Base-by-base conservation (phyloP, 2,329 filamentous ascomycete species). In the Nothophoma quercina region DNA sequence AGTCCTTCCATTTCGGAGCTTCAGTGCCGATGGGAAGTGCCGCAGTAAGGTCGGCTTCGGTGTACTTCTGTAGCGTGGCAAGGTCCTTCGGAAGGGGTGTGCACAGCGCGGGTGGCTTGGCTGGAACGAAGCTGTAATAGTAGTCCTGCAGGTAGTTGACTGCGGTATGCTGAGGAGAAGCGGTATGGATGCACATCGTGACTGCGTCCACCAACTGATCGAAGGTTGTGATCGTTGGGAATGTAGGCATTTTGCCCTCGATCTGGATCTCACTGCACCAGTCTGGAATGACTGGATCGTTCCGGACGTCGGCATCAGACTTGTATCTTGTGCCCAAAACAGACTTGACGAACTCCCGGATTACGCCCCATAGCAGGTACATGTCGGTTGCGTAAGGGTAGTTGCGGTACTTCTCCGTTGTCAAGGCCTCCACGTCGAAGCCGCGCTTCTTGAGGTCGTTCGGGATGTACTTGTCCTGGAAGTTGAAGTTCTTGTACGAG, bases 61-160 rank as follows among this genome's bases (percentile, higher is more conserved):
- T 55, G 30, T 42, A 50, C 7, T 33, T 16, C 13, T 50, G 35
- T 16, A 55, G 45, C 2, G 51, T 25, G 7, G 40, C 36, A 8
- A 55, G 51, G 12, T 42, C 25, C 13, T 49, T 38, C 13, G 51
- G 51, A 0, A 55, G 36, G 1, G 51, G 45, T 3, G 30, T 36
- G 32, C 51, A 55, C 0, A 55, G 51, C 8, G 51, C 51, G 2
- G 51, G 45, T 8, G 51, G 51, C 16, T 55, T 55, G 5, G 51
- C 33, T 1, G 51, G 45, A 5, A 55, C 45, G 21, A 55, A 55
- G 21, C 51, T 55, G 46, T 55, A 55, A 32, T 55, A 55, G 40
- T 55, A 55, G 46, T 55, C 51, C 16, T 55, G 51, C 3, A 55
- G 46, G 26, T 55, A 50, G 30, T 55, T 55, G 18, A 55, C 51